Evolutionary conservation across 495 filamentous ascomycete genomes (phyloP).

Genomic region (Cladorrhinum samala): DNA sequence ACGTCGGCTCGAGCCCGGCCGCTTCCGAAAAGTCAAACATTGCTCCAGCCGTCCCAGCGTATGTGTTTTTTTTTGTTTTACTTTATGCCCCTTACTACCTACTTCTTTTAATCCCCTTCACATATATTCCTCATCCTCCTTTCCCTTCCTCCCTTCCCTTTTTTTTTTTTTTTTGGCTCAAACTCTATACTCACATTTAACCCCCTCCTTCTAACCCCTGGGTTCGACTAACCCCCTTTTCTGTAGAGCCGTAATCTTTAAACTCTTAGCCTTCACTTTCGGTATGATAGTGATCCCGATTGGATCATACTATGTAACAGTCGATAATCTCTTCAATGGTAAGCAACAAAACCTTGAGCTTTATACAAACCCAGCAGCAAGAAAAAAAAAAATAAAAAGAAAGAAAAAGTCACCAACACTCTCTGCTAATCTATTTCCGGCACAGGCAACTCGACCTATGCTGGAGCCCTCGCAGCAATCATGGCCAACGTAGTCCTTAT

Average conservation of each 20-base stretch:
- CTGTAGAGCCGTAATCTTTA: slow-evolving; percentile 85
- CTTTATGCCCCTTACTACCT: no score
- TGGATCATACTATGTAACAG: slow-evolving; percentile 75
- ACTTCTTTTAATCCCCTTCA: not conserved
- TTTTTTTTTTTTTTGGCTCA: no score
- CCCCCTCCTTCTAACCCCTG: no score
- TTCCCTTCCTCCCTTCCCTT: slow-evolving; percentile 10
- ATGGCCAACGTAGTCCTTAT: slow-evolving; percentile 89
- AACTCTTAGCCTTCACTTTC: slow-evolving; percentile 80
- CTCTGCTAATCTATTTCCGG: no score
- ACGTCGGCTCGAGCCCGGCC: slow-evolving; percentile 28
- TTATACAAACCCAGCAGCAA: no score
- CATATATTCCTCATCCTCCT: not conserved
- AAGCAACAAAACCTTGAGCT: no score
- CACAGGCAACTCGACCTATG: slow-evolving; percentile 78
- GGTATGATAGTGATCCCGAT: slow-evolving; percentile 86
- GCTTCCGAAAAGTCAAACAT: slow-evolving; percentile 42
- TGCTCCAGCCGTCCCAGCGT: slow-evolving; percentile 69
- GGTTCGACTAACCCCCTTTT: no score
- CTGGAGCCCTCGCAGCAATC: slow-evolving; percentile 77
- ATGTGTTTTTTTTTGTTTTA: slow-evolving; percentile 37
- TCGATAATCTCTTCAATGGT: slow-evolving; percentile 76
- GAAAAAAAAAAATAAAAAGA: no score
- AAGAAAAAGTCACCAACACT: not conserved
- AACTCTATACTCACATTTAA: no score